Evolutionary conservation across 495 filamentous ascomycete genomes (phyloP).

Genomic region (Penicillium flavigenum): DNA sequence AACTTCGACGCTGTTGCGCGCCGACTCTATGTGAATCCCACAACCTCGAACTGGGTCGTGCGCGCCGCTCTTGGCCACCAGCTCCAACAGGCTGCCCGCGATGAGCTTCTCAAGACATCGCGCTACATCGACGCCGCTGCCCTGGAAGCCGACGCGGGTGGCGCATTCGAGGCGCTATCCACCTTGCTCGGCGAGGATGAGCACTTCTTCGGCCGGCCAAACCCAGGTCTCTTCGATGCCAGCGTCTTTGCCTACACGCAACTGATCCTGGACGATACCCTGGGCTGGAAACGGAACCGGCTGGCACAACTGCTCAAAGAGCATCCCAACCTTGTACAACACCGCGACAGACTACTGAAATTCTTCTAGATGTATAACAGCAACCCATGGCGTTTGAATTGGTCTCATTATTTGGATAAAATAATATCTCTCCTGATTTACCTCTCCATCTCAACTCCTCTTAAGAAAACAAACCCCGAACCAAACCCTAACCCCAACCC

Average conservation of each 20-base stretch:
- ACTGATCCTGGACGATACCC: constrained; percentile 61
- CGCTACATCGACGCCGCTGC: constrained; percentile 58
- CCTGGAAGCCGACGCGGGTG: constrained; percentile 65
- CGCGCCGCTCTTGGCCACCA: constrained; percentile 60
- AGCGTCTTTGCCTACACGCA: constrained; percentile 89
- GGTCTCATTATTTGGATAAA: constrained; percentile 5
- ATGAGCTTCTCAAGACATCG: constrained; percentile 67
- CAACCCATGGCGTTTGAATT: neutral
- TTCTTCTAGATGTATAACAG: constrained; percentile 32
- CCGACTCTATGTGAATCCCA: constrained; percentile 65
- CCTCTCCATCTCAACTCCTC: constrained; percentile 12
- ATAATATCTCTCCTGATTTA: constrained; percentile 16
- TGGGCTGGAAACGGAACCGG: constrained; percentile 58
- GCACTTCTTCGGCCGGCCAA: constrained; percentile 64
- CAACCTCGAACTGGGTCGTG: constrained; percentile 61
- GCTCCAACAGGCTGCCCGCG: constrained; percentile 66
- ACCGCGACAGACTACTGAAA: constrained; percentile 50
- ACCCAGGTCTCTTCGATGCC: constrained; percentile 79
- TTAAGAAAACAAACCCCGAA: constrained; percentile 61
- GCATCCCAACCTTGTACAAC: constrained; percentile 53
- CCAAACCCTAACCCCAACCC: constrained; percentile 67
- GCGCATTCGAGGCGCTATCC: constrained; percentile 74
- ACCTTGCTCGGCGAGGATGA: constrained; percentile 60
- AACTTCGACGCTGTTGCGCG: constrained; percentile 65
- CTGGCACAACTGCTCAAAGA: constrained; percentile 41